Percentiles rank a stretch among this genome's conserved stretches.
Evolutionary conservation across 139 green algal species (phyloP).

Genomic region (Coelastrella sp.): DNA sequence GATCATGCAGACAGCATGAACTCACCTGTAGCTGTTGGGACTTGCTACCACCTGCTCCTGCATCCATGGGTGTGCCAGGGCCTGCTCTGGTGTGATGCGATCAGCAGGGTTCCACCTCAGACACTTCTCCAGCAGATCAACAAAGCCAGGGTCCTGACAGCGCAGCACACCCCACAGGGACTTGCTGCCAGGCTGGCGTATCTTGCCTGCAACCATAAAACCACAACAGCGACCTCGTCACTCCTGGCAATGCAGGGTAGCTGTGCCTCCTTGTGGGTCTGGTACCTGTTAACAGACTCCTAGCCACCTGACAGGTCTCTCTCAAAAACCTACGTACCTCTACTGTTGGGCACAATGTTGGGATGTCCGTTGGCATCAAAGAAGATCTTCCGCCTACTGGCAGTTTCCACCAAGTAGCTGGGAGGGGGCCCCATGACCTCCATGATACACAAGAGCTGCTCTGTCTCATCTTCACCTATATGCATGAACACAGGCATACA

Average conservation of each 20-base stretch:
- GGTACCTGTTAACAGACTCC: no score
- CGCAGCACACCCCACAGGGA: slow-evolving; percentile 56
- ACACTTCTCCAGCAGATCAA: slow-evolving; percentile 76
- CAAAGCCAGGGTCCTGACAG: slow-evolving; percentile 67
- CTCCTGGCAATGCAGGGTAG: no score
- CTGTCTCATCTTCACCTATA: slow-evolving; percentile 82
- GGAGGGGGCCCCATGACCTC: slow-evolving; percentile 81
- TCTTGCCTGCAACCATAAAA: slow-evolving; percentile 41
- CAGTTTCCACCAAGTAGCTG: slow-evolving; percentile 64
- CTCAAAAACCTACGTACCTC: slow-evolving; percentile 44
- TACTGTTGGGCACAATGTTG: slow-evolving; percentile 69
- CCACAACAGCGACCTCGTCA: no score
- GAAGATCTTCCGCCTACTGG: slow-evolving; percentile 81
- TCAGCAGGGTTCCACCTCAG: slow-evolving; percentile 78
- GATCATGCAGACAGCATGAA: no score
- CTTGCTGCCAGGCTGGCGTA: slow-evolving; percentile 44
- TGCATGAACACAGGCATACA: slow-evolving; percentile 15
- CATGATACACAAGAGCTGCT: slow-evolving; percentile 87
- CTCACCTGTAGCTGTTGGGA: slow-evolving; percentile 13
- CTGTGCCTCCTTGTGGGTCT: no score
- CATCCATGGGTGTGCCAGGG: slow-evolving; percentile 80
- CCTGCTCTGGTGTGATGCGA: slow-evolving; percentile 82
- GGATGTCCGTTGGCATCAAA: slow-evolving; percentile 70
- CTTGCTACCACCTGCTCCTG: slow-evolving; percentile 48
- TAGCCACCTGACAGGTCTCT: neutral